Conservation (phyloP, 2,329 filamentous ascomycete species). For the Penicillium italicum region DNA sequence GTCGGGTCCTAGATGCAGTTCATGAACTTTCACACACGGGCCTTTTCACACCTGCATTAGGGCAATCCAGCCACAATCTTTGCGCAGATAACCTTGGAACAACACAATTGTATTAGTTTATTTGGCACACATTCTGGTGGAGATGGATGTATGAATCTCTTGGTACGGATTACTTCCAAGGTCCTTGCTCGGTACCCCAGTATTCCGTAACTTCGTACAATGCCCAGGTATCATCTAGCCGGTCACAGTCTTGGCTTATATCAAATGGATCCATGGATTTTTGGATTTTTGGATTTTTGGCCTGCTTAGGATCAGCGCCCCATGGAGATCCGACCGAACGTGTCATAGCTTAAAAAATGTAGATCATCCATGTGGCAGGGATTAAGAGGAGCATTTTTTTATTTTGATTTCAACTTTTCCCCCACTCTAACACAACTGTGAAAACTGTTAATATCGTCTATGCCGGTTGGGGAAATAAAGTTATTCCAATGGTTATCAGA, state of each 20-base stretch:
- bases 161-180: too few species aligned
- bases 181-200: too few species aligned
- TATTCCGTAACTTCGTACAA: neutral
- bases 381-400: neutral
- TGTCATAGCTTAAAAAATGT: neutral
- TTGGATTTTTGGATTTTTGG: neutral
- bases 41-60: constrained; percentile 2
- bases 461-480: neutral
- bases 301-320: constrained; percentile 2
- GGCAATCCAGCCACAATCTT: neutral
- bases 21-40: neutral
- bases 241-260: constrained; percentile 1
- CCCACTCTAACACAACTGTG: too few species aligned
- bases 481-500: too few species aligned
- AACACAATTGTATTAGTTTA: neutral
- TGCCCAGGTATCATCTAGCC: neutral
- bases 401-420: neutral
- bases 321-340: constrained; percentile 1
- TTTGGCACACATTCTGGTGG: neutral
- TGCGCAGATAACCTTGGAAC: neutral
- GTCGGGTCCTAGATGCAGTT: neutral
- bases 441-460: too few species aligned
- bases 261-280: neutral
- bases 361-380: constrained; percentile 2
- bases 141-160: neutral